Conservation (phyloP, 192 early-diverging fungal genomes). For the Entomortierella beljakovae region DNA sequence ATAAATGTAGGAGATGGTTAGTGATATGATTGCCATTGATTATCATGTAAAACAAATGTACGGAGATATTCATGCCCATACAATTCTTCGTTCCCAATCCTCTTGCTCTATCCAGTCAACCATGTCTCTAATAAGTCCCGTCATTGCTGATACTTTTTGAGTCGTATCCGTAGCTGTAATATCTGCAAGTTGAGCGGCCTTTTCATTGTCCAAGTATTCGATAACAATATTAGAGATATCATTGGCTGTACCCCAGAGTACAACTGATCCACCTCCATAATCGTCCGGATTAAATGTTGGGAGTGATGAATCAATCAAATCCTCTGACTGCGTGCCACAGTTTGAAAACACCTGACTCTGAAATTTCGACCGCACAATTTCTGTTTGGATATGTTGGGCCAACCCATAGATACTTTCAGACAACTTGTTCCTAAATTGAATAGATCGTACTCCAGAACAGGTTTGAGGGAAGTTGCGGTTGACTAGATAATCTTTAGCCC, state of each 20-base stretch:
- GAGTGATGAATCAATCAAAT: not conserved
- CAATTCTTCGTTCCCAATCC: conserved; percentile 42
- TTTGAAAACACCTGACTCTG: not conserved
- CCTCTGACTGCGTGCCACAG: not conserved
- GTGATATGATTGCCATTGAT: too few species aligned
- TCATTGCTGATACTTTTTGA: not conserved
- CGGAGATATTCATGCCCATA: not conserved
- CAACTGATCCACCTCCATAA: not conserved
- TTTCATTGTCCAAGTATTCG: conserved; percentile 13
- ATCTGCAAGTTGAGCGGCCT: not conserved
- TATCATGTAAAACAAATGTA: not conserved
- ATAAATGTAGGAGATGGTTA: not conserved
- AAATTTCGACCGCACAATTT: conserved; percentile 25
- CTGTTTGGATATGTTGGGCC: conserved; percentile 31
- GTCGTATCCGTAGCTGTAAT: not conserved
- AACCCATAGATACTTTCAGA: conserved; percentile 19
- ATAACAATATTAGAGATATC: conserved; percentile 22
- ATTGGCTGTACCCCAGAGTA: conserved; percentile 22
- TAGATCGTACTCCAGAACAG: not conserved
- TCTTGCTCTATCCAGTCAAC: conserved; percentile 47
- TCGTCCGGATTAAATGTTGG: not conserved
- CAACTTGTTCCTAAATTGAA: conserved; percentile 24
- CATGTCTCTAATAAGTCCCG: conserved; percentile 39
- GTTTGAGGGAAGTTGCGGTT: conserved; percentile 14
- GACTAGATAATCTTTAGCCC: not conserved